Percentiles rank a stretch among this genome's conserved stretches.
Evolutionary conservation across 2,329 filamentous ascomycete genomes (phyloP).

Genomic region (Bimuria novae-zelandiae): DNA sequence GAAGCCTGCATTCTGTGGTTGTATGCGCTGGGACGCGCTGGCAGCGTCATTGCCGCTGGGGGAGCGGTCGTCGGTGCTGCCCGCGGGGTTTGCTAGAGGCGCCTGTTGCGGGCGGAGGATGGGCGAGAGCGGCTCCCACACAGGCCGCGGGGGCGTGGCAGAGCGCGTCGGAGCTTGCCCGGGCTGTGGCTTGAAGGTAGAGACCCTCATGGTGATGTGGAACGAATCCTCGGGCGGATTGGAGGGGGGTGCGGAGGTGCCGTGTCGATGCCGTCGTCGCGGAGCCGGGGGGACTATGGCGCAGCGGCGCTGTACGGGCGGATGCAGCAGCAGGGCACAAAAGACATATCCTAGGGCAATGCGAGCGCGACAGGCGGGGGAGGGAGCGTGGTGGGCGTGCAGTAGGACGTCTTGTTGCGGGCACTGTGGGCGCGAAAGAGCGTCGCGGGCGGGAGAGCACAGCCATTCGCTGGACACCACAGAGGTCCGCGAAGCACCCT

Average conservation of each 20-base stretch:
- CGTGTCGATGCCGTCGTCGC: constrained; percentile 31
- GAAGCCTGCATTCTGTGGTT: constrained; percentile 5
- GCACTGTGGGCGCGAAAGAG: constrained; percentile 6
- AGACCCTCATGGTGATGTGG: constrained; percentile 34
- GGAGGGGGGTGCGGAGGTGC: constrained; percentile 32
- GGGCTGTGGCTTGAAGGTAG: constrained; percentile 42
- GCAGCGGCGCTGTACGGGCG: constrained; percentile 28
- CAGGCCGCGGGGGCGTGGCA: constrained; percentile 37
- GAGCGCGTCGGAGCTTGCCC: constrained; percentile 36
- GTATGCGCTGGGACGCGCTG: constrained; percentile 2
- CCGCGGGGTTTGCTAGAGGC: constrained; percentile 29
- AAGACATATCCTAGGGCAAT: constrained; percentile 33
- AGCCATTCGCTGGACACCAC: constrained; percentile 28
- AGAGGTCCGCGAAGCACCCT: constrained; percentile 7
- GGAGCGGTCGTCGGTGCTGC: constrained; percentile 17
- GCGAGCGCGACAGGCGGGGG: constrained; percentile 21
- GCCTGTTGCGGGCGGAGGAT: constrained; percentile 27
- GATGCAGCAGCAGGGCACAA: constrained; percentile 24
- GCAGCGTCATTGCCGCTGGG: constrained; percentile 12
- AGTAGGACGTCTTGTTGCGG: too few relatives aligned
- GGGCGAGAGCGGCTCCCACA: constrained; percentile 45
- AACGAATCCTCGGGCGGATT: constrained; percentile 20
- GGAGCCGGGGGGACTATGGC: constrained; percentile 31
- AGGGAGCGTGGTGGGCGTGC: constrained; percentile 23
- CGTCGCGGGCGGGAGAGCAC: constrained; percentile 6